Evolutionary conservation across 192 early-diverging fungal species (phyloP).

Genomic region (Coemansia sp.): DNA sequence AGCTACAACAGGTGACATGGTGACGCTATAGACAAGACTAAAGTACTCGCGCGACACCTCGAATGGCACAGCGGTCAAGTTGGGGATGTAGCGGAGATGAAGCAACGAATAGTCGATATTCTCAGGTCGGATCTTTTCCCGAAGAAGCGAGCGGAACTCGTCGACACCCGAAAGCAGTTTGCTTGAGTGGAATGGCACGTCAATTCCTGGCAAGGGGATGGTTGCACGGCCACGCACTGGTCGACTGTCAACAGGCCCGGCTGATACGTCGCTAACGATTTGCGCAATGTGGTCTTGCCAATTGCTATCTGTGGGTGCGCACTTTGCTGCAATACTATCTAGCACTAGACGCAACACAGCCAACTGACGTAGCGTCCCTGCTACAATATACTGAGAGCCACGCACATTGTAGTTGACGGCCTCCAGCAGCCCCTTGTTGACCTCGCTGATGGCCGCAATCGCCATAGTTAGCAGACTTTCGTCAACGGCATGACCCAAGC

Average conservation of each 20-base stretch:
- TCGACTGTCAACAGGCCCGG: conserved; percentile 57
- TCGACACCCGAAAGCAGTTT: conserved; percentile 79
- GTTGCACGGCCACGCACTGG: conserved; percentile 82
- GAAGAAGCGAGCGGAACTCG: conserved; percentile 82
- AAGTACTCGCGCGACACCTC: conserved; percentile 75
- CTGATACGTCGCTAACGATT: conserved; percentile 64
- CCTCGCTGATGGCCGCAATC: conserved; percentile 72
- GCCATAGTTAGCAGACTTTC: conserved; percentile 69
- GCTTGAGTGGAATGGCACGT: conserved; percentile 88
- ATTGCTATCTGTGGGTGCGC: conserved; percentile 68
- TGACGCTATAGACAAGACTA: conserved; percentile 63
- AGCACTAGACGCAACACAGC: conserved; percentile 75
- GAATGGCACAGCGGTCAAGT: conserved; percentile 90
- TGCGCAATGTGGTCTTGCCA: conserved; percentile 74
- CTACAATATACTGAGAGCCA: conserved; percentile 89
- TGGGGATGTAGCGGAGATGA: conserved; percentile 85
- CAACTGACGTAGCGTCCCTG: conserved; percentile 75
- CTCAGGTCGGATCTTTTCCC: conserved; percentile 70
- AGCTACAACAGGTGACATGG: conserved; percentile 64
- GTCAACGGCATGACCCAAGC: conserved; percentile 70
- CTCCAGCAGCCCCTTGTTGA: conserved; percentile 70
- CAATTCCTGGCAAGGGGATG: conserved; percentile 86
- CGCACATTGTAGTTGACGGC: conserved; percentile 96
- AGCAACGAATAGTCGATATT: conserved; percentile 66
- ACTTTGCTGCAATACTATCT: conserved; percentile 73